Evolutionary conservation across 768 basidiomycete species (phyloP), one percentile per base, ranked within the genome.

Genomic region (Termitomyces sp.): DNA sequence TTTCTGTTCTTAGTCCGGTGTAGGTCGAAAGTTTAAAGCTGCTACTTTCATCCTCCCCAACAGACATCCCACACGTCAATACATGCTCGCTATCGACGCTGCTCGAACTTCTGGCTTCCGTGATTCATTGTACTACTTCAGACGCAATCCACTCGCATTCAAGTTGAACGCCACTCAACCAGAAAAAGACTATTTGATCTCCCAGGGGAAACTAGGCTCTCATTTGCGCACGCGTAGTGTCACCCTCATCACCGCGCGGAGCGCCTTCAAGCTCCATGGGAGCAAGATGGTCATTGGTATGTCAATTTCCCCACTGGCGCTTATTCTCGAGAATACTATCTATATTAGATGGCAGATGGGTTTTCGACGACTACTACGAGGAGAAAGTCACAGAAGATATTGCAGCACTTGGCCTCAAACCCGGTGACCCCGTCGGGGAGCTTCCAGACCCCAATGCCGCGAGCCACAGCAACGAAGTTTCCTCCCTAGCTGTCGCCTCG

Each of bases 91-190:
- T 23, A 98, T 99, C 59, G 97, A 99, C 68, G 96, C 95, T 3
- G 97, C 97, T 0, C 86, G 96, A 30, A 92, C 93, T 9, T 95
- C 93, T 20, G 97, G 97, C 4, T 98, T 94, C 74, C 85, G 94
- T 50, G 97, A 98, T 72, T 98, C 97, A 9, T 77, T 98, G n/a
- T 97, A 98, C 73, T 98, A 98, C 73, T 95, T 98, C 74, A 89
- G 97, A 3, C 84, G 94, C 6, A 97, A 96, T 63, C 85, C 86
- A 0, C 85, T 93, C 32, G 89, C 96, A 16, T 80, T 95, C 77
- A 98, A 98, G 72, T 82, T 97, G 60, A 89, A 88, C 63, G 93
- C 93, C 35, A 91, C 88, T 0, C 89, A 93, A 59, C 80, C 83
- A 18, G 97, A 98, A 74, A 97, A 98, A 70, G 93, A 98, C 64